phyloP scores from a whole-genome alignment of 495 filamentous ascomycete species.

The Podospora pseudocomata region DNA sequence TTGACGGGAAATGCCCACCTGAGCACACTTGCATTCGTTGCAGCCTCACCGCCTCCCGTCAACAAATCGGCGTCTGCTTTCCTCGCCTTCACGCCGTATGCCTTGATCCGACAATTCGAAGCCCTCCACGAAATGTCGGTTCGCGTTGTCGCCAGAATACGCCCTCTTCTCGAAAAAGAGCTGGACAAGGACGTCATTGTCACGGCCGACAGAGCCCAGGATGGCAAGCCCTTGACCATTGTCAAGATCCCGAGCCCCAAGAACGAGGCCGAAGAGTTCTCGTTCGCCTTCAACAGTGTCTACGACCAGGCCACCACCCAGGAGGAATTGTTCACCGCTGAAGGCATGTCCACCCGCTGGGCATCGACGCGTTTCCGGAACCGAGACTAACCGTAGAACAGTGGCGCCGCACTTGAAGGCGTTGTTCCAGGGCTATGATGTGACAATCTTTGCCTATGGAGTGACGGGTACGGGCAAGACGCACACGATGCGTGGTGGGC shows the following conservation, averaged over 20 bases:
- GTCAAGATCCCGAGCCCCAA: conserved; percentile 93
- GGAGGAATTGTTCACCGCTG: conserved; percentile 79
- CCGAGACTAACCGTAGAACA: conserved; percentile 26
- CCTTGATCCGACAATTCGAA: neutral
- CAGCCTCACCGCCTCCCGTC: neutral
- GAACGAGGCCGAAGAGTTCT: conserved; percentile 85
- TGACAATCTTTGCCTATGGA: conserved; percentile 94
- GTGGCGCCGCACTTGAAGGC: conserved; percentile 70
- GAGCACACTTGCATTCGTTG: neutral
- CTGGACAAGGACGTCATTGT: conserved; percentile 82
- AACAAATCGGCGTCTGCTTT: conserved; percentile 2
- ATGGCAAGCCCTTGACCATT: conserved; percentile 56
- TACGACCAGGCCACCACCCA: conserved; percentile 78
- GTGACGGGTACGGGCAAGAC: conserved; percentile 96
- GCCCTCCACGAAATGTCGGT: conserved; percentile 54
- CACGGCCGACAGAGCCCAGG: conserved; percentile 53
- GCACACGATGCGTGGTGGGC: conserved; percentile 95
- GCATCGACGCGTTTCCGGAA: neutral
- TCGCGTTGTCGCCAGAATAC: conserved; percentile 82
- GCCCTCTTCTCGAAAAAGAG: conserved; percentile 81
- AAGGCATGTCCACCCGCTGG: conserved; percentile 55
- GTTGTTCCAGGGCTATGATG: conserved; percentile 88
- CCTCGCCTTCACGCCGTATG: neutral
- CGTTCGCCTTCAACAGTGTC: conserved; percentile 92
- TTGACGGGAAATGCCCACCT: neutral